A percentile compares a stretch with the other conserved stretches of the same genome.
phyloP scores from a whole-genome alignment of 768 basidiomycete genomes.

The Tricholoma hemisulphureum region DNA sequence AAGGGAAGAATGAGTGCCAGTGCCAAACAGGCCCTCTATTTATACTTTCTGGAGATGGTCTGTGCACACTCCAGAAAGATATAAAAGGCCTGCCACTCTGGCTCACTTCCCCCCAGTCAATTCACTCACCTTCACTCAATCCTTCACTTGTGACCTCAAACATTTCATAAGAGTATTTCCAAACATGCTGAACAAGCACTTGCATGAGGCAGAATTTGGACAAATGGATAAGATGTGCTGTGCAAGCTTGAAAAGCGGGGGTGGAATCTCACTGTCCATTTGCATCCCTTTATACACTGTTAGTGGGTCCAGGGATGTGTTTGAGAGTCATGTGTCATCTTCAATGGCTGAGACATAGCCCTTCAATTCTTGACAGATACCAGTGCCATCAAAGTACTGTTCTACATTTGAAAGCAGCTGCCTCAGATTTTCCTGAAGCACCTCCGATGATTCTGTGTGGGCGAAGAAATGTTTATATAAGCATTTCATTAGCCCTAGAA shows the following conservation, averaged over 20 bases:
- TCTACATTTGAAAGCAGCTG: neutral
- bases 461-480: slow-evolving; percentile 15
- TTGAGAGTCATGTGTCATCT: neutral
- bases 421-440: slow-evolving; percentile 1
- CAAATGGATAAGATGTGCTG: slow-evolving; percentile 20
- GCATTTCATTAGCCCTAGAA: slow-evolving; percentile 6
- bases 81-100: too few relatives aligned
- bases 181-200: slow-evolving; percentile 30
- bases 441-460: neutral
- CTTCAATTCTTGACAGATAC: neutral
- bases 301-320: slow-evolving; percentile 9
- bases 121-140: too few relatives aligned
- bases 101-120: too few relatives aligned
- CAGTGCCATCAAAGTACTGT: neutral
- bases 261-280: slow-evolving; percentile 1
- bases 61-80: too few relatives aligned
- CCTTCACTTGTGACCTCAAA: too few relatives aligned
- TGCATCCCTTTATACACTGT: slow-evolving; percentile 8
- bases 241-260: slow-evolving; percentile 21
- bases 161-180: slow-evolving; percentile 27
- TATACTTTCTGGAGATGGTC: too few relatives aligned
- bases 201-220: slow-evolving; percentile 31
- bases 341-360: neutral
- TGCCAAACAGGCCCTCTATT: too few relatives aligned
- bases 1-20: too few relatives aligned